phyloP scores from a whole-genome alignment of 306 rosid genomes.

The Dicorynia guianensis region DNA sequence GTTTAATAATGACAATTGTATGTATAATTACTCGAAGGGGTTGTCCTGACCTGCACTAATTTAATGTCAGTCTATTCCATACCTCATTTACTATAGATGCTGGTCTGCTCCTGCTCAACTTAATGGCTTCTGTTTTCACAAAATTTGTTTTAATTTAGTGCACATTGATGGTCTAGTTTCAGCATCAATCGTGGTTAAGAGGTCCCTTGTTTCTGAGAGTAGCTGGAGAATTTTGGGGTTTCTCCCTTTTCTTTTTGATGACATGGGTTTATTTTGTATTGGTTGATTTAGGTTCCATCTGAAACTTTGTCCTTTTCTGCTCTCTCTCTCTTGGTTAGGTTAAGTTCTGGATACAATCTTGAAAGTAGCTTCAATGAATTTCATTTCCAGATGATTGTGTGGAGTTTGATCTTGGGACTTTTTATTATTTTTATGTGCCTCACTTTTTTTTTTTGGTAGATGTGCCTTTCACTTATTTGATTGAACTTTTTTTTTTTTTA shows the following conservation, averaged over 20 bases:
- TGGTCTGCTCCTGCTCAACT: slow-evolving; percentile 11
- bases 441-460: too few relatives aligned
- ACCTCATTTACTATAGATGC: slow-evolving; percentile 7
- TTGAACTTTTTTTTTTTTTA: slow-evolving; percentile 5
- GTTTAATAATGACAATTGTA: slow-evolving; percentile 29
- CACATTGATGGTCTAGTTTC: slow-evolving; percentile 26
- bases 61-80: slow-evolving; percentile 17
- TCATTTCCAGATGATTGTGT: slow-evolving; percentile 49
- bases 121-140: slow-evolving; percentile 23
- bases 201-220: slow-evolving; percentile 12
- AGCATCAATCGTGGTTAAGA: slow-evolving; percentile 20
- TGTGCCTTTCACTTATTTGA: not conserved
- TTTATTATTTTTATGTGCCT: not conserved
- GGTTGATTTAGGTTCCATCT: slow-evolving; percentile 8
- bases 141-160: slow-evolving; percentile 24
- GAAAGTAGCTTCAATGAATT: slow-evolving; percentile 57
- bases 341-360: slow-evolving; percentile 54
- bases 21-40: slow-evolving; percentile 28
- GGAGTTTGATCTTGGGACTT: slow-evolving; percentile 44
- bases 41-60: not conserved
- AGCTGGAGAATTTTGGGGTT: slow-evolving; percentile 13
- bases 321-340: slow-evolving; percentile 46
- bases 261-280: slow-evolving; percentile 5
- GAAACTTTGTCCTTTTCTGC: slow-evolving; percentile 23
- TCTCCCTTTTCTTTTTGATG: slow-evolving; percentile 13